These are phyloP conservation scores for Cystobasidiopsis lactophilus DNA, from an alignment of 768 basidiomycete species.

Conservation along the genomic window DNA sequence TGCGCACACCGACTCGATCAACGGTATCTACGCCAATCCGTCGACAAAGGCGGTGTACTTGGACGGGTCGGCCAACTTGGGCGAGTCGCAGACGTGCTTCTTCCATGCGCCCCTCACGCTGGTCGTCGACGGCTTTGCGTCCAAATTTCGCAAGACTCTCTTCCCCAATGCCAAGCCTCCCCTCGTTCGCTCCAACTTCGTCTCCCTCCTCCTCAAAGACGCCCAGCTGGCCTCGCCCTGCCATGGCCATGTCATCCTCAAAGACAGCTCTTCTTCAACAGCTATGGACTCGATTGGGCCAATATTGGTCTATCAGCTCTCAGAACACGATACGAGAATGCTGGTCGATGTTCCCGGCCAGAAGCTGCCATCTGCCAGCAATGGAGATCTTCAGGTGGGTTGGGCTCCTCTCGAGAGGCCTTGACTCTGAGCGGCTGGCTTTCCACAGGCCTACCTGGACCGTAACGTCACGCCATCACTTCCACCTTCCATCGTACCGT, in stretches of 20 bases:
- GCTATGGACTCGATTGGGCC: conserved; percentile 34
- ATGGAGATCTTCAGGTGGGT: conserved; percentile 45
- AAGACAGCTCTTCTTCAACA: not conserved
- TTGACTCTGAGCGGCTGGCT: not conserved
- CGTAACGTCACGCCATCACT: conserved; percentile 56
- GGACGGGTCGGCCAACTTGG: conserved; percentile 30
- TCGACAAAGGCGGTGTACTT: conserved; percentile 23
- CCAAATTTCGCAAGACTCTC: conserved; percentile 54
- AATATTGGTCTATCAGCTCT: conserved; percentile 82
- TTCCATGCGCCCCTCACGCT: conserved; percentile 47
- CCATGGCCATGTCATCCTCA: conserved; percentile 24
- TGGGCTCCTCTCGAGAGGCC: not conserved
- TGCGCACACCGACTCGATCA: conserved; percentile 32
- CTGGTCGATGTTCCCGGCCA: conserved; percentile 72
- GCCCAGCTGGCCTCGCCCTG: conserved; percentile 29
- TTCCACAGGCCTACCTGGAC: conserved; percentile 41
- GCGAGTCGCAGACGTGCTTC: conserved; percentile 3
- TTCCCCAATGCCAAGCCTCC: conserved; percentile 31
- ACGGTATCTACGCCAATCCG: conserved; percentile 45
- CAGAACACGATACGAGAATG: conserved; percentile 66
- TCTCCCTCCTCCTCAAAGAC: conserved; percentile 65
- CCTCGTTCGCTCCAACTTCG: conserved; percentile 42
- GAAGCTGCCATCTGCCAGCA: conserved; percentile 35
- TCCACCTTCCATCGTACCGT: conserved; percentile 43
- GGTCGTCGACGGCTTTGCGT: conserved; percentile 85